Base-by-base conservation (phyloP, 179 eudicot species). In the Beta macrorhiza region DNA sequence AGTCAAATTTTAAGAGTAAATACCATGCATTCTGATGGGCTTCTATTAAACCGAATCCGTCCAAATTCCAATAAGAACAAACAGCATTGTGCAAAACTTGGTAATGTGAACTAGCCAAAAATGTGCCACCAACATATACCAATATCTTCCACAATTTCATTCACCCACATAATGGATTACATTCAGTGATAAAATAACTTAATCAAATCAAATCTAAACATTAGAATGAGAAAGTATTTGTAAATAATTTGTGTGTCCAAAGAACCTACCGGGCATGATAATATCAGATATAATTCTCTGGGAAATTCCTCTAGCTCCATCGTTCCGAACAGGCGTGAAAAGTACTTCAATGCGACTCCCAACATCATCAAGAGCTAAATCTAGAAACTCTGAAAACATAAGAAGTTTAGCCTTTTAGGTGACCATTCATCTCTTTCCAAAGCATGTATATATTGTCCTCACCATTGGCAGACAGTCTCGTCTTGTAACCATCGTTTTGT, bases 301-400 rank as follows among this genome's bases (percentile, higher is more conserved):
- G 61, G 93, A 80, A 76, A 63, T 78, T 67, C 99, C 99, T 85
- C 70, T 86, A 37, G 79, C 73, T 67, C 97, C 94, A 85, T 96
- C 99, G 71, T 80, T 87, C 37, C 99, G 90, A 55, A 94, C 92
- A 81, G 99, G 99, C 44, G 96, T 92, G 79, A 92, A 96, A 64
- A 86, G 83, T 71, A 92, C 74, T 84, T 96, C 93, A 81, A 96
- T 81, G 45, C 87, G 80, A 74, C 88, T 83, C 77, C 94, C 96
- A 82, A 96, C 95, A 85, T 96, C 96, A 79, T 91, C 92, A 67
- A 91, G 79, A 73, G 91, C 78, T 76, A 96, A 86, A 86, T 90
- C 95, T 74, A 96, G 70, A 83, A 79, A 88, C 70, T 92, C 99
- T 96, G 91, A 82, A 78, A 73, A 81, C 2, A 79, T 52, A 64